phyloP scores from a whole-genome alignment of 2,329 filamentous ascomycete genomes.

The Colletotrichum eleusines region DNA sequence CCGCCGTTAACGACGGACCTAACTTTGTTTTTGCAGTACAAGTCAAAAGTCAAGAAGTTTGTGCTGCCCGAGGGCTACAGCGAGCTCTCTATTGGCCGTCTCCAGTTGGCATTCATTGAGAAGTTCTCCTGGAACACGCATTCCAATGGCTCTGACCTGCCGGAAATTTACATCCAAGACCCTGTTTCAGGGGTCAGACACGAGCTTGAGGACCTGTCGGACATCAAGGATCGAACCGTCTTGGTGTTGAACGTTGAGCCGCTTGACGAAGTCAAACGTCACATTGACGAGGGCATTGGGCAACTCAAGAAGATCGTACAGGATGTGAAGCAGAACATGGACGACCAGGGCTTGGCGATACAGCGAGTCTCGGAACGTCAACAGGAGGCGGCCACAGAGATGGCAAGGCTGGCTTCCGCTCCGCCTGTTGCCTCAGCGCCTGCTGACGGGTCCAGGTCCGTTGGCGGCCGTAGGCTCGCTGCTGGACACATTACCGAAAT shows the following conservation, averaged over 20 bases:
- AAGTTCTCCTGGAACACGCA: constrained; percentile 99
- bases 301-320: constrained; percentile 86
- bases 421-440: constrained; percentile 58
- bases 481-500: constrained; percentile 80
- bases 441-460: constrained; percentile 55
- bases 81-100: constrained; percentile 85
- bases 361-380: constrained; percentile 92
- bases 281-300: constrained; percentile 92
- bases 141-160: constrained; percentile 89
- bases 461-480: constrained; percentile 59
- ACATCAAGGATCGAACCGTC: constrained; percentile 95
- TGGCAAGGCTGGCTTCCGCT: constrained; percentile 70
- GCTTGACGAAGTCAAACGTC: constrained; percentile 94
- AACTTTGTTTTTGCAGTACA: constrained; percentile 95
- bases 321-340: constrained; percentile 84
- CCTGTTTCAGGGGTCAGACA: constrained; percentile 95
- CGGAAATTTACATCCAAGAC: constrained; percentile 98
- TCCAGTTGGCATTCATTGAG: constrained; percentile 97
- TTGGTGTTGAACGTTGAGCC: constrained; percentile 94
- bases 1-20: constrained; percentile 84
- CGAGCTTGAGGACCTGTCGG: constrained; percentile 90
- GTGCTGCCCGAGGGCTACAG: constrained; percentile 86
- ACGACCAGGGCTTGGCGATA: constrained; percentile 84
- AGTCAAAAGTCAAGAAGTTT: constrained; percentile 97
- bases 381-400: constrained; percentile 88